These are phyloP conservation scores for Papiliotrema flavescens DNA, from an alignment of 1,284 basidiomycete genomes.

Conservation along the genomic window DNA sequence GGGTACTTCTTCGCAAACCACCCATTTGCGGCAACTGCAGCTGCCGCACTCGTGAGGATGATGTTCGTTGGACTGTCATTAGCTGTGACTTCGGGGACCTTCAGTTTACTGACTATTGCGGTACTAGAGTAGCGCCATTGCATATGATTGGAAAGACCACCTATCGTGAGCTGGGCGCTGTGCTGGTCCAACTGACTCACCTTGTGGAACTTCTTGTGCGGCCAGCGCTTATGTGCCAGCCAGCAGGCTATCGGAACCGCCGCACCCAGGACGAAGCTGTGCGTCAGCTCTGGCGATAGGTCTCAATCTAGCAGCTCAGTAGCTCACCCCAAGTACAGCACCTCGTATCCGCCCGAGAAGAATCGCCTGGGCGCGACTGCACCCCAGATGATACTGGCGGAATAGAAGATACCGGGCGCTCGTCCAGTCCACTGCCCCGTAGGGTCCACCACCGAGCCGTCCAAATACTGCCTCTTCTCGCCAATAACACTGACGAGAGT, in stretches of 20 bases:
- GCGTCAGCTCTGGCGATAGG: not conserved
- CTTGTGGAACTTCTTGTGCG: slow-evolving; percentile 41
- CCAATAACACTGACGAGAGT: slow-evolving; percentile 48
- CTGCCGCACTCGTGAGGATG: slow-evolving; percentile 50
- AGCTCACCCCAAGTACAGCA: slow-evolving; percentile 44
- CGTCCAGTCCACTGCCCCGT: slow-evolving; percentile 51
- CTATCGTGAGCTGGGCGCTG: slow-evolving; percentile 15
- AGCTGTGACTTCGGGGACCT: not conserved
- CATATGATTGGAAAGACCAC: slow-evolving; percentile 54
- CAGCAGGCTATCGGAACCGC: slow-evolving; percentile 48
- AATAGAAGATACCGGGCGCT: slow-evolving; percentile 46
- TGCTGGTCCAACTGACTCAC: slow-evolving; percentile 13
- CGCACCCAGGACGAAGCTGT: slow-evolving; percentile 49
- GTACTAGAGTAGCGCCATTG: slow-evolving; percentile 49
- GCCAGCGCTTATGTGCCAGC: slow-evolving; percentile 49
- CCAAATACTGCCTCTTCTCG: slow-evolving; percentile 43
- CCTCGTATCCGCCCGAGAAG: slow-evolving; percentile 51
- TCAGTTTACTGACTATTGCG: slow-evolving; percentile 40
- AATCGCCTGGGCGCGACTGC: slow-evolving; percentile 51
- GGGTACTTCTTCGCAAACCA: slow-evolving; percentile 43
- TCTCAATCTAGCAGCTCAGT: not conserved
- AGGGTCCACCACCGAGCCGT: slow-evolving; percentile 50
- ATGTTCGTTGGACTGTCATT: slow-evolving; percentile 51
- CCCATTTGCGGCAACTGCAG: slow-evolving; percentile 47
- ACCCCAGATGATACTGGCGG: slow-evolving; percentile 50